phyloP scores from a whole-genome alignment of 108 stramenopile genomes.

The Nitzschia inconspicua region DNA sequence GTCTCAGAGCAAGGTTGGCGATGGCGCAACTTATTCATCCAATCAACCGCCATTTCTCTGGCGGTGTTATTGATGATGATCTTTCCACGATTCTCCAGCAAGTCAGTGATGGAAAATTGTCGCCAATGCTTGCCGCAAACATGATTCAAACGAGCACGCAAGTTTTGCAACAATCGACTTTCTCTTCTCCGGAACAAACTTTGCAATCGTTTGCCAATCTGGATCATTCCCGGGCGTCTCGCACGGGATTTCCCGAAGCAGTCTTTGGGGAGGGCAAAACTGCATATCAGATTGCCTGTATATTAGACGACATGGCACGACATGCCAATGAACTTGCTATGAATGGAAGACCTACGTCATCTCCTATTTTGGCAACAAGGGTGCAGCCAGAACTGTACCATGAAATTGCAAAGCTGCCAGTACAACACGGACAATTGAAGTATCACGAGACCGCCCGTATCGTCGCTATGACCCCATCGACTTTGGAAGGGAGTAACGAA shows the following conservation, averaged over 20 bases:
- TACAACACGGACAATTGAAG: slow-evolving; percentile 54
- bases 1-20: too few species aligned
- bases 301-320: slow-evolving; percentile 82
- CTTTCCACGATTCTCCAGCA: slow-evolving; percentile 17
- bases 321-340: slow-evolving; percentile 52
- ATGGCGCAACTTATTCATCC: too few species aligned
- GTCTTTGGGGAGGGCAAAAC: slow-evolving; percentile 83
- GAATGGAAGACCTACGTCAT: too few species aligned
- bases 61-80: not conserved
- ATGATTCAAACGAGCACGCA: slow-evolving; percentile 1
- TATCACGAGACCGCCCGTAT: slow-evolving; percentile 68
- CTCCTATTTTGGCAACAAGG: too few species aligned
- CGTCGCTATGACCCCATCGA: slow-evolving; percentile 62
- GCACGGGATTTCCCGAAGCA: slow-evolving; percentile 85
- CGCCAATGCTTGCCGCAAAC: slow-evolving; percentile 17
- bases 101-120: slow-evolving; percentile 25
- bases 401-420: slow-evolving; percentile 28
- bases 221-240: slow-evolving; percentile 65
- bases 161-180: not conserved
- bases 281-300: slow-evolving; percentile 62
- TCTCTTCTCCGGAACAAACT: slow-evolving; percentile 37
- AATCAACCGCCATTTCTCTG: not conserved
- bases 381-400: slow-evolving; percentile 38
- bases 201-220: slow-evolving; percentile 75
- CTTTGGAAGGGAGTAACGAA: slow-evolving; percentile 13